phyloP scores from a whole-genome alignment of 2,329 filamentous ascomycete species.

The Arthrocladium fulminans region DNA sequence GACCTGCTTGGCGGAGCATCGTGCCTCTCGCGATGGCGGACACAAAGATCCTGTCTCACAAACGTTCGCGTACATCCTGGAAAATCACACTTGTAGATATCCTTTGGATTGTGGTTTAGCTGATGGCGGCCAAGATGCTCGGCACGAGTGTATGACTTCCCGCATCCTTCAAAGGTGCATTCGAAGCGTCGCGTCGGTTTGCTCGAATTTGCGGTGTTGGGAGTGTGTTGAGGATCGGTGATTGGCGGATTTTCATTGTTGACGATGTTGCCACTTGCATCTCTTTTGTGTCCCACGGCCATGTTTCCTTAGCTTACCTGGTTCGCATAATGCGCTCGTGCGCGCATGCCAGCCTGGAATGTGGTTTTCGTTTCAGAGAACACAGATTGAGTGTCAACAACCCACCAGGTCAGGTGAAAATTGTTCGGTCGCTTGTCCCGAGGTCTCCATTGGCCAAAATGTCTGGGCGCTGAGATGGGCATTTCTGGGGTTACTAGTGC shows the following conservation, averaged over 20 bases:
- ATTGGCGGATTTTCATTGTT: constrained; percentile 33
- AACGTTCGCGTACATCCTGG: constrained; percentile 84
- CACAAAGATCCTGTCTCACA: constrained; percentile 85
- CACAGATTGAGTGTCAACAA: no score
- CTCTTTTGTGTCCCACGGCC: constrained; percentile 29
- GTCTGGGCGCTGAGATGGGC: background rate
- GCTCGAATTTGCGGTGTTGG: constrained; percentile 23
- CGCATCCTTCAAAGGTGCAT: constrained; percentile 77
- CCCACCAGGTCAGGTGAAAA: no score
- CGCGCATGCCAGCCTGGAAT: no score
- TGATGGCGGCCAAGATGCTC: constrained; percentile 96
- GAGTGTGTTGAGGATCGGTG: constrained; percentile 34
- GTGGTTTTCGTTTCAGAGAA: no score
- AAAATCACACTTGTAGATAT: constrained; percentile 89
- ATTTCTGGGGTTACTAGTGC: background rate
- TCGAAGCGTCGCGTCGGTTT: constrained; percentile 46
- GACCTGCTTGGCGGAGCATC: constrained; percentile 49
- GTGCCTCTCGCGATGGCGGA: constrained; percentile 73
- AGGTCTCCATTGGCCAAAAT: background rate
- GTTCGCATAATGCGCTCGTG: background rate
- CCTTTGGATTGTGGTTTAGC: constrained; percentile 90
- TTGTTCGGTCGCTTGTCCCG: background rate
- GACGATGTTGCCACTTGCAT: constrained; percentile 19
- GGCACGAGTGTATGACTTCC: constrained; percentile 91
- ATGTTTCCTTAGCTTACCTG: constrained; percentile 12